Percentiles rank a stretch among this genome's conserved stretches.
phyloP scores from a whole-genome alignment of 768 basidiomycete genomes.

The Kwoniella heveanensis region DNA sequence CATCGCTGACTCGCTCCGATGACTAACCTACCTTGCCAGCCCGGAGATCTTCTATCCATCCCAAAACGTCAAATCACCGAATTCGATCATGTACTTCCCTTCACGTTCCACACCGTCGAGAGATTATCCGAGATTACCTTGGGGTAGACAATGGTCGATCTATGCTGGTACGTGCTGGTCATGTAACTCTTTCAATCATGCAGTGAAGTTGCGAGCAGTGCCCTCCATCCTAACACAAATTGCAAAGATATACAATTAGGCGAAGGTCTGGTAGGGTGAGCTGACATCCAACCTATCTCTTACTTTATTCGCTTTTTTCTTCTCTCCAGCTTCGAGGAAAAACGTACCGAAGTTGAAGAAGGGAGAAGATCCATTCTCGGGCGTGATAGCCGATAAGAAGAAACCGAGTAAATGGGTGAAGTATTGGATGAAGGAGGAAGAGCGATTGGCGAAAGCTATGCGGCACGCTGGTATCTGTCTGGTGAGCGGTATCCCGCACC shows the following conservation, averaged over 20 bases:
- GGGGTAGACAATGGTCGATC: constrained; percentile 30
- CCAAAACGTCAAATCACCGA: background rate
- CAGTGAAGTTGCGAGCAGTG: too few species aligned
- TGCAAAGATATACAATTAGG: too few species aligned
- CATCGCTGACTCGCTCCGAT: too few species aligned
- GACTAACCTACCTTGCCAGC: too few species aligned
- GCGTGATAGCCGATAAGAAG: background rate
- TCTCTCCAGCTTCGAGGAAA: constrained; percentile 7
- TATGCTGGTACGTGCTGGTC: constrained; percentile 20
- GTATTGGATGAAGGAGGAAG: constrained; percentile 23
- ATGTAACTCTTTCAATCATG: too few species aligned
- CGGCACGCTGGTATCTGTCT: constrained; percentile 20
- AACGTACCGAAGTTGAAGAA: background rate
- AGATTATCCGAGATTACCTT: constrained; percentile 26
- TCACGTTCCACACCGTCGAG: background rate
- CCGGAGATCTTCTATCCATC: constrained; percentile 21
- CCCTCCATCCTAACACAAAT: too few species aligned
- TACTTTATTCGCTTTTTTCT: too few species aligned
- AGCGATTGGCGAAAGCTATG: constrained; percentile 15
- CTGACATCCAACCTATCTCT: too few species aligned
- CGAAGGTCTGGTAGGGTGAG: too few species aligned
- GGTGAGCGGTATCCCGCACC: constrained; percentile 13
- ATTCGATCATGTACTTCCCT: constrained; percentile 25
- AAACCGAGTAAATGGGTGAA: constrained; percentile 9
- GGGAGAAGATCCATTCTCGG: constrained; percentile 14